These are phyloP conservation scores for Poa pratensis DNA, from an alignment of 176 grass and related monocot species.

Conservation along the genomic window DNA sequence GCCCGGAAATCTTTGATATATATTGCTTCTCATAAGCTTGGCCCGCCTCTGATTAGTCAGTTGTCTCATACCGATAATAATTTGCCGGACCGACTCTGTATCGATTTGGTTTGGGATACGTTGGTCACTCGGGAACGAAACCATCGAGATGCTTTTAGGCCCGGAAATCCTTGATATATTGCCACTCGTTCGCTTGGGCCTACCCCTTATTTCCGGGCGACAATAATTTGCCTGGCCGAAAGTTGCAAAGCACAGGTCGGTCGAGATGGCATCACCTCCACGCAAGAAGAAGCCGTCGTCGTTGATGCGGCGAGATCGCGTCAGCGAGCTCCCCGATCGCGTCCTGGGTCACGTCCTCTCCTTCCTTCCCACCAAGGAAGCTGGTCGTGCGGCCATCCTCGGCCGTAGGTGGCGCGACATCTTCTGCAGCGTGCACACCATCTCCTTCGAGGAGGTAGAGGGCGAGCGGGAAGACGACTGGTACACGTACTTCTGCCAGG, in stretches of 20 bases:
- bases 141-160: too few species aligned
- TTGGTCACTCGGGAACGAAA: too few species aligned
- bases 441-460: not conserved
- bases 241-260: not conserved
- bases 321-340: not conserved
- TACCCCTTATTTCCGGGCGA: not conserved
- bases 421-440: not conserved
- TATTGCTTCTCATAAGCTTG: not conserved
- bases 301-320: not conserved
- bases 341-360: constrained; percentile 6
- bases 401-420: constrained; percentile 11
- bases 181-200: not conserved
- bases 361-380: constrained; percentile 2
- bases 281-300: not conserved
- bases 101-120: too few species aligned
- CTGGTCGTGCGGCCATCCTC: not conserved
- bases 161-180: not conserved
- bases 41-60: too few species aligned
- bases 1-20: not conserved
- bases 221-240: too few species aligned
- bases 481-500: not conserved
- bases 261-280: not conserved
- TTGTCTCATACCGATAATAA: too few species aligned
- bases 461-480: not conserved
- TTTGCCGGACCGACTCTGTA: too few species aligned